Base-by-base conservation (phyloP, 176 grass and related monocot genomes). In the Pontederia paniculata region DNA sequence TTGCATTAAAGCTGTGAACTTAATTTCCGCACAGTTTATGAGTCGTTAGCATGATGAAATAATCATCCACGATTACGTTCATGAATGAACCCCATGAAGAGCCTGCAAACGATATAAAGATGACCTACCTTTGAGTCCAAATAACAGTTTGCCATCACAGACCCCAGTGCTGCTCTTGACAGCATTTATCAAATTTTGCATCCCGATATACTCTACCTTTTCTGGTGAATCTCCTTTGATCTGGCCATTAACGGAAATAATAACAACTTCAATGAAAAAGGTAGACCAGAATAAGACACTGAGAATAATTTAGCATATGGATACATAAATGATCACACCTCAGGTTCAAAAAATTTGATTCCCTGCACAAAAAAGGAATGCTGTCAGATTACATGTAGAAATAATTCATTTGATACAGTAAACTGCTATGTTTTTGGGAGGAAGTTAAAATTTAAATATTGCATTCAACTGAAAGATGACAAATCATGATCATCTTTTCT, bases 281-380 rank as follows among this genome's bases (percentile, higher is more conserved):
- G 23, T 42, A 50, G 14, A 25, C n/a, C 22, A 71, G 52, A 31
- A 48, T 20, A 48, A 55, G 58, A 0, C 20, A 68, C 52, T 72
- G 13, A 9, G 55, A 48, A 22, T 37, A 5, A 37, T 37, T 37
- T 37, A 37, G 28, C 28, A 37, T 37, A 2, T 37, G 0, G 28
- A 37, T 37, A 37, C 7, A 37, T 37, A 37, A 37, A 37, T 37
- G 28, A 37, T 37, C 28, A 37, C 83, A 97, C 93, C 93, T 91
- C 93, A 57, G 93, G 93, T 75, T 84, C 83, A 61, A 91, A 97
- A 74, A 97, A 97, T 55, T 97, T 97, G 65, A 97, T 88, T 68
- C 93, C 93, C 86, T 91, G 83, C 71, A 76, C 72, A 56, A 78
- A 41, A 72, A 60, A 61, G 17, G n/a, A 31, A 9, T 17, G 14